Evolutionary conservation across 352 stramenopile species (phyloP).

Genomic region (Phytophthora aleatoria): DNA sequence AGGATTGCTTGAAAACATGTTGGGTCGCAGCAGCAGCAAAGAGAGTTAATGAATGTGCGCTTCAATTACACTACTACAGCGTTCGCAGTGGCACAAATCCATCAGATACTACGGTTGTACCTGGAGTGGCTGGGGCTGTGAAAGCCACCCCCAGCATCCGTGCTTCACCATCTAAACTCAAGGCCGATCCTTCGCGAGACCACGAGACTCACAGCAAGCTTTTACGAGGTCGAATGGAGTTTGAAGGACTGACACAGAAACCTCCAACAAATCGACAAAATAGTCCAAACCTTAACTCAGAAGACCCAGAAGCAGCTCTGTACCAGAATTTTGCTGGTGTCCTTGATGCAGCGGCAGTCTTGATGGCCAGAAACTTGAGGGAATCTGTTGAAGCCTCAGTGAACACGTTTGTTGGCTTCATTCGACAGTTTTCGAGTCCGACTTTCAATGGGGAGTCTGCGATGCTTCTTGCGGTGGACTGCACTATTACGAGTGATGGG

Average conservation of each 20-base stretch:
- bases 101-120: constrained; percentile 21
- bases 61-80: constrained; percentile 40
- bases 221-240: constrained; percentile 53
- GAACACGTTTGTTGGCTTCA: constrained; percentile 68
- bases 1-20: constrained; percentile 84
- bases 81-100: constrained; percentile 22
- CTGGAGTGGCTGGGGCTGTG: constrained; percentile 21
- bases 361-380: constrained; percentile 92
- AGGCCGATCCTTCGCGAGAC: constrained; percentile 14
- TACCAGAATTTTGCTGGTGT: constrained; percentile 72
- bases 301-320: constrained; percentile 50
- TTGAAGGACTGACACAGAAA: constrained; percentile 51
- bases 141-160: constrained; percentile 9
- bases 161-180: constrained; percentile 30
- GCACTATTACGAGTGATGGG: constrained; percentile 28
- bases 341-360: constrained; percentile 79
- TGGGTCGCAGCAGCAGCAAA: constrained; percentile 78
- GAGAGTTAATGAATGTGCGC: constrained; percentile 69
- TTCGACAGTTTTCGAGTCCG: constrained; percentile 65
- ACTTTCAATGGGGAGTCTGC: constrained; percentile 64
- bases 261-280: constrained; percentile 12
- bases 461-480: constrained; percentile 67
- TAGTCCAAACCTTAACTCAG: constrained; percentile 8
- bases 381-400: constrained; percentile 88
- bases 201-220: constrained; percentile 40